Evolutionary conservation across 305 asterid species (phyloP), one percentile per base, ranked within the genome.

Genomic region (Stenogyne calaminthoides): DNA sequence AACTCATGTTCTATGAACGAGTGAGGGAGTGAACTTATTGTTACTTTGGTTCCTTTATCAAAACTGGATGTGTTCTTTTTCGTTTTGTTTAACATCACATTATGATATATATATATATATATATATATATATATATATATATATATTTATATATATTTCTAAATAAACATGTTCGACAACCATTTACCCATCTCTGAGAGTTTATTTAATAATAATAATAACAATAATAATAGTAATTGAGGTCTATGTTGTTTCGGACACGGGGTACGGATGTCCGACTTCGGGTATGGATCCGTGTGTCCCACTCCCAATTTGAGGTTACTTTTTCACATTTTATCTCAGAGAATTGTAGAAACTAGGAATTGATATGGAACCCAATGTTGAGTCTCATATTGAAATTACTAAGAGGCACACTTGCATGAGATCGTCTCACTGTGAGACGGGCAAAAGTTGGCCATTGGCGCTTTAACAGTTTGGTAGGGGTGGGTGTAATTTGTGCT

Each of bases 61-160:
- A 52, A 68, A 68, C 47, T 69, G 54, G 18, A 54, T 69, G 22
- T 54, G 25, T 20, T 67, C 29, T 29, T 65, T 49, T 9, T 67
- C 34, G 1, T 32, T 51, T 29, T 29, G 61, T 29, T 49, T 67
- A 27, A 9, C n/a, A 25, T 67, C 60, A 29, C 7, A 19, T 16
- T 37, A 47, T 66, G 37, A 12, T 49, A 5, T 9, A 9, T 46
- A n/a, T n/a, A n/a, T n/a, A n/a, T n/a, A n/a, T 44, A 8, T 46
- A 6, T 44, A n/a, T 44, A 2, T 46, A 3, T 9, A 1, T 9
- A 27, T 9, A 9, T 10, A n/a, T n/a, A n/a, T n/a, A n/a, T n/a
- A n/a, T n/a, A n/a, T n/a, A n/a, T n/a, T n/a, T n/a, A n/a, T n/a
- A n/a, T n/a, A n/a, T n/a, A n/a, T n/a, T 2, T 40, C 49, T 9